phyloP scores from a whole-genome alignment of 768 basidiomycete genomes.

The Russula abietina region DNA sequence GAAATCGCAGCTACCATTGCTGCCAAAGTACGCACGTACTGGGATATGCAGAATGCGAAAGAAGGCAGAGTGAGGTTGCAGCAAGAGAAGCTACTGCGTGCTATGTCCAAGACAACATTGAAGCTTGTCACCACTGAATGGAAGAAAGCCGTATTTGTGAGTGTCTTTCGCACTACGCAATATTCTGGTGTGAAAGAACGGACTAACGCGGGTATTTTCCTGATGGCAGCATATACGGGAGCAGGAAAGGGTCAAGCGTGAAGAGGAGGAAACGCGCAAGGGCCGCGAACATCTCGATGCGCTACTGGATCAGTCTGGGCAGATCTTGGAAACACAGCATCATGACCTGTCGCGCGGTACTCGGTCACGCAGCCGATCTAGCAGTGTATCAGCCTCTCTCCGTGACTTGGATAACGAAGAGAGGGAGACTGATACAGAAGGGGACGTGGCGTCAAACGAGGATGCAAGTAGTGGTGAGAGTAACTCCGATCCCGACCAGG shows the following conservation, averaged over 20 bases:
- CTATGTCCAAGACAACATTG: constrained; percentile 65
- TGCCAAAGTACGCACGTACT: constrained; percentile 62
- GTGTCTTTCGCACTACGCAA: constrained; percentile 29
- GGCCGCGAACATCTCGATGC: constrained; percentile 87
- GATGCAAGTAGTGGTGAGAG: constrained; percentile 27
- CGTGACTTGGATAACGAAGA: constrained; percentile 22
- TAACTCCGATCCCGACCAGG: background rate
- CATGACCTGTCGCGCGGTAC: constrained; percentile 54
- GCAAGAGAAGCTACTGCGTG: constrained; percentile 62
- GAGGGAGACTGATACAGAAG: constrained; percentile 25
- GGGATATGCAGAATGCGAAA: constrained; percentile 59
- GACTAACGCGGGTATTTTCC: constrained; percentile 3
- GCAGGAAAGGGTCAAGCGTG: constrained; percentile 52
- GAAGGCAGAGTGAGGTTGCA: constrained; percentile 52
- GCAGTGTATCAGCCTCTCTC: constrained; percentile 32
- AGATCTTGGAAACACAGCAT: constrained; percentile 79
- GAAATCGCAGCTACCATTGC: constrained; percentile 53
- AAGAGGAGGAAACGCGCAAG: constrained; percentile 70
- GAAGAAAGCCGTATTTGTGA: constrained; percentile 80
- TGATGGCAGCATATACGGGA: constrained; percentile 61
- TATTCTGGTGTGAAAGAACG: background rate
- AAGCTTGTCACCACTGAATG: constrained; percentile 71
- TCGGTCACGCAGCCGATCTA: constrained; percentile 51
- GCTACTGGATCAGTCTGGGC: constrained; percentile 83
- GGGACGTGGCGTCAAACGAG: constrained; percentile 28